Evolutionary conservation across 257 asterid species (phyloP).

Genomic region (Nicotiana paniculata): DNA sequence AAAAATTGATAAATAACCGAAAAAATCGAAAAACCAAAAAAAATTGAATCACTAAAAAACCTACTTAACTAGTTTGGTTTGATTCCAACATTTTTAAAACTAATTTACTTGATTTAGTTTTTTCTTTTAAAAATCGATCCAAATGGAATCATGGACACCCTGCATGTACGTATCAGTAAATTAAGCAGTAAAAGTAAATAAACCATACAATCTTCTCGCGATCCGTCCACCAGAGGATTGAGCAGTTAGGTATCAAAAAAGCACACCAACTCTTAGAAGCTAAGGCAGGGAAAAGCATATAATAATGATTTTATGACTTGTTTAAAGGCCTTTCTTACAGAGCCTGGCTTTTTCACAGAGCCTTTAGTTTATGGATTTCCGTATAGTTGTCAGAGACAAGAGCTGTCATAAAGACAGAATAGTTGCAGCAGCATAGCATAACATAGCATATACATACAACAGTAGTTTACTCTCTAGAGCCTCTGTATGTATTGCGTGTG

Average conservation of each 20-base stretch:
- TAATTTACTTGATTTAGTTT: too few species aligned
- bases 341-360: not conserved
- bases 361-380: slow-evolving; percentile 47
- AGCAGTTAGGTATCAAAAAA: not conserved
- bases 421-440: slow-evolving; percentile 33
- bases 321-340: not conserved
- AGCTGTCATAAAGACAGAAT: slow-evolving; percentile 47
- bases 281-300: not conserved
- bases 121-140: too few species aligned
- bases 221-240: not conserved
- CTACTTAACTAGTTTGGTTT: too few species aligned
- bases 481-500: not conserved
- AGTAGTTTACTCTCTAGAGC: slow-evolving; percentile 25
- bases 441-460: slow-evolving; percentile 21
- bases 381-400: slow-evolving; percentile 53
- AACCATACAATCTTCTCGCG: not conserved
- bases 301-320: not conserved
- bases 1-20: too few species aligned
- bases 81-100: too few species aligned
- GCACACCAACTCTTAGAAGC: not conserved
- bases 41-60: too few species aligned
- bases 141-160: too few species aligned
- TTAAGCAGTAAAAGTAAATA: not conserved
- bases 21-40: too few species aligned
- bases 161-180: not conserved